These are phyloP conservation scores for Aspergillus nidulans DNA, from an alignment of 495 filamentous ascomycete genomes.

Conservation along the genomic window DNA sequence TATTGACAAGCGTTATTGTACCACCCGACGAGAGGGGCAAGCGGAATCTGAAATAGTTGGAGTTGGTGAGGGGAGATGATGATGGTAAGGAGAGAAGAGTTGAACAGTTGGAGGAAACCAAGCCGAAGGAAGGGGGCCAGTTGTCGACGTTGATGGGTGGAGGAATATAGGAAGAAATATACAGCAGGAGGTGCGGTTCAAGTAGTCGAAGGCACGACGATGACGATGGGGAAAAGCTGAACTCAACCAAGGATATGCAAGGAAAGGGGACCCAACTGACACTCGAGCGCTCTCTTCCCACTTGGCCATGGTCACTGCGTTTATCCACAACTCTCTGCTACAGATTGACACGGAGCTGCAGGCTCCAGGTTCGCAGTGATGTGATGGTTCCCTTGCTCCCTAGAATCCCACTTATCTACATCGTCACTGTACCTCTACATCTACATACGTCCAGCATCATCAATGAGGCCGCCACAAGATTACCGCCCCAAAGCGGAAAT, in stretches of 20 bases:
- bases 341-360: neutral
- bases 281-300: conserved; percentile 16
- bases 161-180: conserved; percentile 7
- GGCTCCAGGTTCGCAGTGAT: neutral
- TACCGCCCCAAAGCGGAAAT: neutral
- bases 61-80: neutral
- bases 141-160: conserved; percentile 7
- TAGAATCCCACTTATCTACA: neutral
- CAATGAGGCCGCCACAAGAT: neutral
- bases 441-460: neutral
- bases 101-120: neutral
- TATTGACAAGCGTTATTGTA: conserved; percentile 4
- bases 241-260: conserved; percentile 27
- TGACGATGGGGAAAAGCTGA: conserved; percentile 28
- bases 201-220: conserved; percentile 19
- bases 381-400: neutral
- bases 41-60: neutral
- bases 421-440: neutral
- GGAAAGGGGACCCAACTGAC: conserved; percentile 22
- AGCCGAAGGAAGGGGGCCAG: neutral
- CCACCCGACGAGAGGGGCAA: neutral
- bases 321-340: conserved; percentile 1
- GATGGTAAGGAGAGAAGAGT: neutral
- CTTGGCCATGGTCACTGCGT: neutral
- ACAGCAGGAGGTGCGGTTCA: conserved; percentile 15